phyloP scores from a whole-genome alignment of 768 basidiomycete genomes.

The Suillus variegatus region DNA sequence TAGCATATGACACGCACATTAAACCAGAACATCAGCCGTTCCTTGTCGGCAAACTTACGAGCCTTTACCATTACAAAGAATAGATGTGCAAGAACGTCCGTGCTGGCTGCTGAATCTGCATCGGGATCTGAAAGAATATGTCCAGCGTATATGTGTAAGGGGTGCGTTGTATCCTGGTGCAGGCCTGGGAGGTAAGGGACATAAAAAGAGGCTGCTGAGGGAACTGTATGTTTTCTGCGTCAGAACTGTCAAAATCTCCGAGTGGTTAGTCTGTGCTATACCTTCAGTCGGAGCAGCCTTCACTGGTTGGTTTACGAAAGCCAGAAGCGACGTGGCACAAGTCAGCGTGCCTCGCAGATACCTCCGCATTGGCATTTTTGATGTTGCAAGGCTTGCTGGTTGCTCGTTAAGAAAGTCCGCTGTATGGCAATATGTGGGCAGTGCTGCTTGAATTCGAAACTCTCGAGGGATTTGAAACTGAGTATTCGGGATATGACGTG shows the following conservation, averaged over 20 bases:
- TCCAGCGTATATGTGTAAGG: constrained; percentile 82
- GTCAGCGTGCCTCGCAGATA: not conserved
- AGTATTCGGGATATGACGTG: too few relatives aligned
- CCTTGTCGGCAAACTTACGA: constrained; percentile 83
- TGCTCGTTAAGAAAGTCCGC: not conserved
- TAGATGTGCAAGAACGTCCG: constrained; percentile 73
- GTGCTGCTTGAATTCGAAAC: not conserved
- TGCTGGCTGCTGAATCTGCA: constrained; percentile 46
- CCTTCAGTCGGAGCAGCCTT: constrained; percentile 6
- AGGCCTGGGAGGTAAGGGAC: constrained; percentile 76
- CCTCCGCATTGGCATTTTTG: not conserved
- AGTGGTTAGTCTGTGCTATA: not conserved
- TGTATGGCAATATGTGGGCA: not conserved
- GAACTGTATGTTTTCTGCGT: constrained; percentile 43
- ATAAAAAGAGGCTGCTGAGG: constrained; percentile 84
- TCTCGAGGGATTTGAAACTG: too few relatives aligned
- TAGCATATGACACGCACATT: constrained; percentile 57
- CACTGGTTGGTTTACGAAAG: constrained; percentile 1
- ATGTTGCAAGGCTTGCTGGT: not conserved
- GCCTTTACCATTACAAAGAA: constrained; percentile 93
- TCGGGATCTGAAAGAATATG: constrained; percentile 82
- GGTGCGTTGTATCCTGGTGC: constrained; percentile 66
- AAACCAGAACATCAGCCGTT: constrained; percentile 94
- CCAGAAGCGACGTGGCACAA: not conserved
- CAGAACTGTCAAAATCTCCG: constrained; percentile 3